phyloP scores from a whole-genome alignment of 768 basidiomycete genomes.

The Hypsizygus marmoreus region DNA sequence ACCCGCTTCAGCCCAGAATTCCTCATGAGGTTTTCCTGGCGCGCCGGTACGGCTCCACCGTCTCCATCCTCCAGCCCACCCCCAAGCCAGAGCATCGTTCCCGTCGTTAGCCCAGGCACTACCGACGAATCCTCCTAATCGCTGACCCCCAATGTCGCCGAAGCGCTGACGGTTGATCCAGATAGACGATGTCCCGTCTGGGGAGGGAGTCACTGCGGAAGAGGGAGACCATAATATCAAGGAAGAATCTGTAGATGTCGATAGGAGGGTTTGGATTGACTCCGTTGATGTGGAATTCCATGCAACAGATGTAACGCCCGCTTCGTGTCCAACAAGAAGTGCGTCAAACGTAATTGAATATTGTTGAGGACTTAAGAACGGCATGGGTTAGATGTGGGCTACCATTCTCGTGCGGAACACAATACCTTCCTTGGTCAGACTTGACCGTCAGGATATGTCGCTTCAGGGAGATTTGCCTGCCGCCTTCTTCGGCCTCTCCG shows the following conservation, averaged over 20 bases:
- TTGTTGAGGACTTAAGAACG: slow-evolving; percentile 35
- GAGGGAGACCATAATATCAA: slow-evolving; percentile 93
- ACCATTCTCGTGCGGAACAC: too few relatives aligned
- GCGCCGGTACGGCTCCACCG: slow-evolving; percentile 62
- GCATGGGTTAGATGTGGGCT: slow-evolving; percentile 5
- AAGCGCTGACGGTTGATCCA: slow-evolving; percentile 94
- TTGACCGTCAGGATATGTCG: slow-evolving; percentile 77
- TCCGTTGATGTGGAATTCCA: slow-evolving; percentile 59
- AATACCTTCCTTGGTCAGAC: slow-evolving; percentile 40
- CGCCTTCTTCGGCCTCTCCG: slow-evolving; percentile 75
- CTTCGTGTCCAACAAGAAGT: slow-evolving; percentile 94
- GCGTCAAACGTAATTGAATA: slow-evolving; percentile 92
- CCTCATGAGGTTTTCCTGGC: slow-evolving; percentile 25
- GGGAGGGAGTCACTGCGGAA: slow-evolving; percentile 35
- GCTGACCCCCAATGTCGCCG: slow-evolving; percentile 90
- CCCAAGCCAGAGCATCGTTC: slow-evolving; percentile 75
- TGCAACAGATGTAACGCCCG: slow-evolving; percentile 82
- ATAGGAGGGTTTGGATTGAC: slow-evolving; percentile 64
- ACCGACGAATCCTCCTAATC: slow-evolving; percentile 91
- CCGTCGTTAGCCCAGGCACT: slow-evolving; percentile 76
- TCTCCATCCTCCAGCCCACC: slow-evolving; percentile 95
- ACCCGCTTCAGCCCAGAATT: slow-evolving; percentile 74
- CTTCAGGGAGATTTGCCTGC: slow-evolving; percentile 86
- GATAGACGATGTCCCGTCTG: slow-evolving; percentile 55
- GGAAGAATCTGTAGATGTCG: slow-evolving; percentile 93